Base-by-base conservation (phyloP, 441 rosid species). In the Pelargonium citronellum region DNA sequence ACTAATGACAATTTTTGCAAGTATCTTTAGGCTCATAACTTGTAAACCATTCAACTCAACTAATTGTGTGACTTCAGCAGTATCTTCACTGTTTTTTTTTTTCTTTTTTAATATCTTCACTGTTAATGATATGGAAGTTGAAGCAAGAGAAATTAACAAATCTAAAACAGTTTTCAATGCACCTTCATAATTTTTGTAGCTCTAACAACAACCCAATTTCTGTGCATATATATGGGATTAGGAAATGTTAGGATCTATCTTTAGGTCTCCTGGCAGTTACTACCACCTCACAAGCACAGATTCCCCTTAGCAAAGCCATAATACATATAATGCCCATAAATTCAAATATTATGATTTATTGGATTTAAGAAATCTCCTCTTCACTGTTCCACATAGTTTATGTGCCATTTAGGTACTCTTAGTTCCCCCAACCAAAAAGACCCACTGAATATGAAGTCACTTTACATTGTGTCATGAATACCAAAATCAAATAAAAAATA, bases 211-310 rank as follows among this genome's bases (percentile, higher is more conserved):
- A 37, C 41, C 41, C 41, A 37, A 37, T 37, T 37, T 37, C 8
- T 37, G 41, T 37, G 7, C 41, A 37, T 37, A 37, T 37, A 37
- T 37, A 37, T 37, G 41, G 41, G 41, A 37, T 58, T 19, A 24
- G 27, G 11, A 58, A 58, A 58, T 58, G 30, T 24, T 58, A 9
- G 63, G 22, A 58, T 58, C 12, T 7, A 58, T 58, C 30, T 58
- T 58, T 58, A 57, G 12, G 63, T 19, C 27, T 58, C 63, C 12
- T 17, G 27, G 63, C 63, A 58, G 30, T 58, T 10, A 58, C 3
- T 57, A 58, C 27, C 63, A 58, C 63, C 63, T 58, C 63, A 58
- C 63, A 17, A 17, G 63, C 63, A 58, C 20, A 11, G 63, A 16
- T 55, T 16, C 62, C 17, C 19, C 24, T 19, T 58, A 58, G 63